Conservation (phyloP, 2,329 filamentous ascomycete genomes). For the Xylogone sp. region DNA sequence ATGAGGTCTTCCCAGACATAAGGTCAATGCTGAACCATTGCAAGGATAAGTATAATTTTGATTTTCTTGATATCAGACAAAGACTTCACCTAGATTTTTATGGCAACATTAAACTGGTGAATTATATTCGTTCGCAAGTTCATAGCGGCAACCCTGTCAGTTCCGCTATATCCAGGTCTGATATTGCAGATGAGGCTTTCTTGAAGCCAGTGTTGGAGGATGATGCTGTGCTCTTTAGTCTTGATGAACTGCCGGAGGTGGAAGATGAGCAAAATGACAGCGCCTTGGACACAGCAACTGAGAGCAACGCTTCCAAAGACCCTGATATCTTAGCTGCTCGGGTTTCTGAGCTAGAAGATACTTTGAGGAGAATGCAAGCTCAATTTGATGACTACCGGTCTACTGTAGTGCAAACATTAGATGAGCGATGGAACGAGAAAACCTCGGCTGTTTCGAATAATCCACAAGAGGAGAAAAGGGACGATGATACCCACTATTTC, state of each 20-base stretch:
- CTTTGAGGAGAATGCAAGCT: constrained; percentile 32
- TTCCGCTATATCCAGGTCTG: constrained; percentile 50
- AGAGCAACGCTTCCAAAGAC: constrained; percentile 13
- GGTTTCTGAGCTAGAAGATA: constrained; percentile 34
- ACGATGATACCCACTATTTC: constrained; percentile 60
- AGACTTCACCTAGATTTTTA: constrained; percentile 65
- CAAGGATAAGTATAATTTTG: constrained; percentile 62
- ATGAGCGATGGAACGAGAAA: constrained; percentile 33
- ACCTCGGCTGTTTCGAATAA: constrained; percentile 44
- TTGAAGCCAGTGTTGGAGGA: constrained; percentile 84
- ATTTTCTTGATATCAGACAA: constrained; percentile 59
- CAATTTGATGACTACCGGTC: constrained; percentile 36
- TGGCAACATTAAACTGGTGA: constrained; percentile 70
- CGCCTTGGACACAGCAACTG: constrained; percentile 20
- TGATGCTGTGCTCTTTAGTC: constrained; percentile 80
- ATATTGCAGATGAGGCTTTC: constrained; percentile 75
- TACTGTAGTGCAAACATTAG: constrained; percentile 35
- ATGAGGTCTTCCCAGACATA: constrained; percentile 61
- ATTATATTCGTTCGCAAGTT: constrained; percentile 53
- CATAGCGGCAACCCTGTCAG: constrained; percentile 37
- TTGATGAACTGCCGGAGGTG: constrained; percentile 70
- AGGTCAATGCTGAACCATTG: constrained; percentile 64
- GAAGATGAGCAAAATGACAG: constrained; percentile 29
- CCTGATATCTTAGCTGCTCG: constrained; percentile 23
- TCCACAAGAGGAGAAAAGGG: constrained; percentile 34